A percentile compares a stretch with the other conserved stretches of the same genome.
These are phyloP conservation scores for Eragrostis nindensis DNA, from an alignment of 176 grass and related monocot species.

Conservation along the genomic window DNA sequence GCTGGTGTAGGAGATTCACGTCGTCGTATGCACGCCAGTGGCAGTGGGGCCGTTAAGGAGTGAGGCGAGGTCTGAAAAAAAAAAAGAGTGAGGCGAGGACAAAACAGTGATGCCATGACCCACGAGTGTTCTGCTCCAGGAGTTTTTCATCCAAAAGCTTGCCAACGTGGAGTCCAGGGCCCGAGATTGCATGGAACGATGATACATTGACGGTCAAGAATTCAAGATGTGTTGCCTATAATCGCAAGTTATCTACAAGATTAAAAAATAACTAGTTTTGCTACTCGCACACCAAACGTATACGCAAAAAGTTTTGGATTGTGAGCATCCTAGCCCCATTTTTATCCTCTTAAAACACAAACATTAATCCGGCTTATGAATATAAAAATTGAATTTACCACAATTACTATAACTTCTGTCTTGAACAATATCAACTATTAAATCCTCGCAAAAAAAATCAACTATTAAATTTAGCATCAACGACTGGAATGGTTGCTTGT, in stretches of 20 bases:
- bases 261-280: neutral
- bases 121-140: conserved; percentile 10
- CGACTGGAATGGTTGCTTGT: too few species aligned
- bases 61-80: neutral
- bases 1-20: neutral
- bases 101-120: neutral
- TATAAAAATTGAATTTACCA: neutral
- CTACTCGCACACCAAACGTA: neutral
- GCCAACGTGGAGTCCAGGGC: conserved; percentile 22
- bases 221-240: neutral
- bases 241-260: neutral
- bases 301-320: neutral
- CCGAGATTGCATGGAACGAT: neutral
- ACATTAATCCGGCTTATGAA: neutral
- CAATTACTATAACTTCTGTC: too few species aligned
- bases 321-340: neutral
- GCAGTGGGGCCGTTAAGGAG: neutral
- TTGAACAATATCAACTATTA: too few species aligned
- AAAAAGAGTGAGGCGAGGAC: too few species aligned
- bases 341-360: neutral
- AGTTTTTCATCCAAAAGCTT: conserved; percentile 20
- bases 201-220: neutral
- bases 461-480: too few species aligned
- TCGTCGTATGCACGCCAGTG: neutral
- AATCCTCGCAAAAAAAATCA: too few species aligned